These are phyloP conservation scores for Botryotinia narcissicola DNA, from an alignment of 2,329 filamentous ascomycete species.

Conservation along the genomic window DNA sequence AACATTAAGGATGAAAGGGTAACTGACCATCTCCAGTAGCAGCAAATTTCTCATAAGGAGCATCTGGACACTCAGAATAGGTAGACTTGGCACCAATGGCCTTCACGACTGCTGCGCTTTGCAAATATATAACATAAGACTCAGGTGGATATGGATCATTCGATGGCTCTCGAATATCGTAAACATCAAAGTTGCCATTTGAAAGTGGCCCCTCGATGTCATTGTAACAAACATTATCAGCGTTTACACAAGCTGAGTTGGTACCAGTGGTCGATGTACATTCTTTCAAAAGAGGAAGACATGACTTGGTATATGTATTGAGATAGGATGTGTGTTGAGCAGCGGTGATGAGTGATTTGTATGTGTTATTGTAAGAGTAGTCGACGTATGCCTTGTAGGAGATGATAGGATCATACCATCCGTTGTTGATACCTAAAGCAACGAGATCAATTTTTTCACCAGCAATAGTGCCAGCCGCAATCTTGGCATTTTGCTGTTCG, in stretches of 20 bases:
- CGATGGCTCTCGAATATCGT: constrained; percentile 23
- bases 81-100: constrained; percentile 47
- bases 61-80: constrained; percentile 45
- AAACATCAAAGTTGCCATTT: constrained; percentile 18
- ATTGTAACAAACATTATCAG: constrained; percentile 47
- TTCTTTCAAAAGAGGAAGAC: constrained; percentile 42
- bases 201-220: constrained; percentile 23
- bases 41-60: constrained; percentile 41
- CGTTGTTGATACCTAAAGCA: constrained; percentile 40
- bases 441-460: constrained; percentile 39
- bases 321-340: constrained; percentile 38
- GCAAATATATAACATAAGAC: constrained; percentile 45
- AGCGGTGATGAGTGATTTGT: constrained; percentile 43
- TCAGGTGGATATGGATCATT: constrained; percentile 38
- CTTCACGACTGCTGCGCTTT: constrained; percentile 39
- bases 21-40: constrained; percentile 43
- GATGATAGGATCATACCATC: constrained; percentile 52
- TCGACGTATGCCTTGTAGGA: constrained; percentile 45
- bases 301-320: constrained; percentile 39
- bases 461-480: constrained; percentile 43
- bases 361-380: constrained; percentile 39
- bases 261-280: constrained; percentile 60
- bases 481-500: constrained; percentile 54
- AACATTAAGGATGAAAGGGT: constrained; percentile 17
- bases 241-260: constrained; percentile 72